Evolutionary conservation across 1,284 basidiomycete species (phyloP), one percentile per base, ranked within the genome.

Genomic region (Wolfiporia cocos): DNA sequence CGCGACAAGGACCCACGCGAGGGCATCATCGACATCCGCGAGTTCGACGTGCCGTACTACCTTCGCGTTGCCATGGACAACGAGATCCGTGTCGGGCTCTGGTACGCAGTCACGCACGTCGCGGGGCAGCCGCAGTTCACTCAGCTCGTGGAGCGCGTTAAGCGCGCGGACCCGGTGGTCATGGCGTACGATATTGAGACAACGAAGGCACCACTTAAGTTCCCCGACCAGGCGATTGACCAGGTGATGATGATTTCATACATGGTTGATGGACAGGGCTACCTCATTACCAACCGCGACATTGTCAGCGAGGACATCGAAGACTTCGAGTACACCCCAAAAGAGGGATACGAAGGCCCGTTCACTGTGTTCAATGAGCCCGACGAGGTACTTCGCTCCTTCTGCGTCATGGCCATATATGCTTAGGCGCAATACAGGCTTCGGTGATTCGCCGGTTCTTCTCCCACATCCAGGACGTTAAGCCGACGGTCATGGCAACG

Each of bases 241-340:
- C 93, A 96, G 61, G 92, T 99, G 56, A 99, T 99, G 95, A 99
- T 99, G 96, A 99, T 99, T 52, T 99, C 96, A 33, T 96, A 95
- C 67, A 96, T 96, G 92, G 71, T 96, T 26, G 92, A 96, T 60
- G 92, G 92, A 0, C 91, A 98, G 62, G 96, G 96, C 0, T 99
- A 88, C 58, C 78, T 99, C 48, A 98, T 99, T 63, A 98, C 93
- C 17, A 99, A 99, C 57, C 78, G 96, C 36, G 95, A 99, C 53
- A 97, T 99, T 41, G 92, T 99, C 46, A 85, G 86, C 47, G 93
- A 99, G 60, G 92, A 99, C 61, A 98, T 99, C 47, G 92, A 96
- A 31, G 89, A 99, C 61, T 99, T 99, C 56, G 96, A 99, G 63
- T 99, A 99, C 62, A 98, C 96, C 1, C 96, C 96, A 2, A 98